Conservation (phyloP, 257 asterid species). For the Salvia miltiorrhiza region DNA sequence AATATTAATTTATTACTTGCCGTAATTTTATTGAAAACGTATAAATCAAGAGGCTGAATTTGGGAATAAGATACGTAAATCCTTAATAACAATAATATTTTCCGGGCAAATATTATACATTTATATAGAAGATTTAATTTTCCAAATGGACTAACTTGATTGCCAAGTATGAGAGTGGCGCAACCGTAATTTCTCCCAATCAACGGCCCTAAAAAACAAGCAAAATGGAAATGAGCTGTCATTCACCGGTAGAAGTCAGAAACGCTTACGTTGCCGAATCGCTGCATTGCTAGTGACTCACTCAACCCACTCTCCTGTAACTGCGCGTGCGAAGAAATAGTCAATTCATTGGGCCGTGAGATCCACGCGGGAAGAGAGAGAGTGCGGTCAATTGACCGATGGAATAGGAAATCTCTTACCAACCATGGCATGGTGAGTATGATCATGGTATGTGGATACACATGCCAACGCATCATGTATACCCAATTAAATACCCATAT, state of each 20-base stretch:
- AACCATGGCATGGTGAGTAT: slow-evolving; percentile 21
- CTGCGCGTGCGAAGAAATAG: neutral
- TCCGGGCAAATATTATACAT: neutral
- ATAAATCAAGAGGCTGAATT: neutral
- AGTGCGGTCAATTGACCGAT: neutral
- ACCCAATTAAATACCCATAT: neutral
- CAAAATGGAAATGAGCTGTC: neutral
- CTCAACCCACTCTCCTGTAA: neutral
- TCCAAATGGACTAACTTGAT: neutral
- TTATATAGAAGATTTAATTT: neutral
- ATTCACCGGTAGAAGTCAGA: slow-evolving; percentile 17
- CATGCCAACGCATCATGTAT: slow-evolving; percentile 43
- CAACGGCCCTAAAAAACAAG: neutral
- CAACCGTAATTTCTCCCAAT: neutral
- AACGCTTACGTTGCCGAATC: slow-evolving; percentile 48
- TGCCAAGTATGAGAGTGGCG: neutral
- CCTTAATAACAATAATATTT: too few species aligned
- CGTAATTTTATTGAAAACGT: neutral
- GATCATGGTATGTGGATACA: slow-evolving; percentile 29
- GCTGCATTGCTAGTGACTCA: slow-evolving; percentile 29
- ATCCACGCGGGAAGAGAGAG: neutral
- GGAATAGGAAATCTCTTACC: slow-evolving; percentile 21
- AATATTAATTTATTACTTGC: neutral
- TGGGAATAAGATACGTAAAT: neutral
- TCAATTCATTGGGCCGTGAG: neutral